Base-by-base conservation (phyloP, 1,139 yeast genomes). In the Nematodospora anomalae region DNA sequence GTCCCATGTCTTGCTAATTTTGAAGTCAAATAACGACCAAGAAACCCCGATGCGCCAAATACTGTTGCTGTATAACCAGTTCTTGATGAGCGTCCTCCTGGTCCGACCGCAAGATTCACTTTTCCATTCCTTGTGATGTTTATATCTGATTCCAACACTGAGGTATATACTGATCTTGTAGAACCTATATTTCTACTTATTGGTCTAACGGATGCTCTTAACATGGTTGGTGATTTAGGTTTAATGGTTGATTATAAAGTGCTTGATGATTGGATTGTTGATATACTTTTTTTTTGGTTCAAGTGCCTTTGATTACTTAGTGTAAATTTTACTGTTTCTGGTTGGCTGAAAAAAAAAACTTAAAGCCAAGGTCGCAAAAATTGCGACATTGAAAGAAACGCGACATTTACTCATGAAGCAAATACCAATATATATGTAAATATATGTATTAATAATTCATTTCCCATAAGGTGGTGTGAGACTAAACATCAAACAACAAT, bases 51-150 rank as follows among this genome's bases (percentile, higher is more conserved):
- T 24, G 86, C 89, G 9, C 96, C 96, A 54, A 87, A 87, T 3
- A 87, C 92, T 5, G 96, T 86, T 20, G 92, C 95, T 5, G 92
- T 85, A 64, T 80, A 85, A 2, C 96, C 96, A n/a, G 92, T 82
- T 67, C 95, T 76, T 26, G 95, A 86, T 7, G 95, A 83, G 45
- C 88, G 75, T 28, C 96, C 95, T 30, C 95, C 95, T 34, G 79
- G 65, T 42, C 96, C 96, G 27, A 72, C 71, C 15, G 85, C 62
- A 36, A 83, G 59, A 50, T 80, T 73, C 29, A 88, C 82, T 56
- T 87, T 85, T 26, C 96, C 96, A 39, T 74, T 70, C 49, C 80
- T 73, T 43, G 94, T 83, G 60, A 87, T 80, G 62, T 83, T 82
- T 53, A 87, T 67, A 58, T 87, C 95, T 11, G 68, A 62, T 30